Percentiles rank a stretch among this genome's conserved stretches.
Conservation (phyloP, 345 rosid species). For the Salix caprea region DNA sequence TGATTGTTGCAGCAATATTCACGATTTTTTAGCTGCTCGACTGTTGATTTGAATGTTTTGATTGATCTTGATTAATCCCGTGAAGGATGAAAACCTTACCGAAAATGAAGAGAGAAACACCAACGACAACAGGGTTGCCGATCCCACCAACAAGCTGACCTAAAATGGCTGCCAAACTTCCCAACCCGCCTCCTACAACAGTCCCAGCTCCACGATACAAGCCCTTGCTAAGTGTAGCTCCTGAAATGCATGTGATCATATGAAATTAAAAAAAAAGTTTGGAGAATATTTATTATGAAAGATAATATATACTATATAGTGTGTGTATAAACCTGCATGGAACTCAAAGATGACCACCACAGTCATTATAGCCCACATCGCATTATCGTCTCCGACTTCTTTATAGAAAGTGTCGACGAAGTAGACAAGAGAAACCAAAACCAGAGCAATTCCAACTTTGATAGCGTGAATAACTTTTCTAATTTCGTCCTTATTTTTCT, state of each 20-base stretch:
- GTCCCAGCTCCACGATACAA: slow-evolving; percentile 64
- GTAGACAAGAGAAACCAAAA: slow-evolving; percentile 57
- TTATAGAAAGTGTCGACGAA: slow-evolving; percentile 48
- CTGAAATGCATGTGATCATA: slow-evolving; percentile 23
- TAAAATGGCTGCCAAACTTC: slow-evolving; percentile 45
- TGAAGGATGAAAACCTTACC: slow-evolving; percentile 31
- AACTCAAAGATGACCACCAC: slow-evolving; percentile 73
- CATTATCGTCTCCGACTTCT: slow-evolving; percentile 57
- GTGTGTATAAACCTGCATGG: slow-evolving; percentile 45
- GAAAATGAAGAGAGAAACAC: slow-evolving; percentile 39
- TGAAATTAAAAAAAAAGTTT: not conserved
- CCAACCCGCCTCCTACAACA: slow-evolving; percentile 54
- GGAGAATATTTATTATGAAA: not conserved
- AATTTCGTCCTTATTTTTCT: slow-evolving; percentile 13
- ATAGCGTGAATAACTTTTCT: slow-evolving; percentile 48
- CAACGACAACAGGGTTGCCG: slow-evolving; percentile 41
- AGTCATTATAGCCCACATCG: slow-evolving; percentile 81
- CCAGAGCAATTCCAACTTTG: slow-evolving; percentile 63
- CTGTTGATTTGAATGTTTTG: not conserved
- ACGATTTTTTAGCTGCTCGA: not conserved
- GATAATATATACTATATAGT: not conserved
- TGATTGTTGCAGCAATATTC: not conserved
- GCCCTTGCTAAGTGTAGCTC: slow-evolving; percentile 75
- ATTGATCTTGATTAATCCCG: not conserved
- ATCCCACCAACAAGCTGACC: slow-evolving; percentile 43